Evolutionary conservation across 192 early-diverging fungal genomes (phyloP).

Genomic region (Spizellomyces punctatus): DNA sequence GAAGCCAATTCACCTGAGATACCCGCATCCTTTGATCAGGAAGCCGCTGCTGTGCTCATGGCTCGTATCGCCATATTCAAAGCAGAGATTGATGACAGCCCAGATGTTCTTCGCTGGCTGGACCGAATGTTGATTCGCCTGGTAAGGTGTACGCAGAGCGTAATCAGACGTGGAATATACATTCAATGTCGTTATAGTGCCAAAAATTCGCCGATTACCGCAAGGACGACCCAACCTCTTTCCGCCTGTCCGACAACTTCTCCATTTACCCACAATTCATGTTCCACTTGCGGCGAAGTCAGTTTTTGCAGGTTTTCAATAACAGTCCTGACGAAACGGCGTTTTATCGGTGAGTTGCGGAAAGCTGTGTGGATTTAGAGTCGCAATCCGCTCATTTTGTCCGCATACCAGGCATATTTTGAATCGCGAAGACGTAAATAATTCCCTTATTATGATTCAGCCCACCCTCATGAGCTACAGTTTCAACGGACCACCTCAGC

Average conservation of each 20-base stretch:
- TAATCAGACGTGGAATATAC: not conserved
- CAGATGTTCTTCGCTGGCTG: constrained; percentile 95
- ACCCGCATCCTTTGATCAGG: constrained; percentile 93
- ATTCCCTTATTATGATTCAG: constrained; percentile 99
- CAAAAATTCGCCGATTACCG: constrained; percentile 96
- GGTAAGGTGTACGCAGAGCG: constrained; percentile 31
- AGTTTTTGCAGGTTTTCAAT: constrained; percentile 99
- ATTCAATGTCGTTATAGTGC: constrained; percentile 53
- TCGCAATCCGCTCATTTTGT: not conserved
- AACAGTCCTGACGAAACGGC: constrained; percentile 98
- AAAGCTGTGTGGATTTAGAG: not conserved
- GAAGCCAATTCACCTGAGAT: constrained; percentile 86
- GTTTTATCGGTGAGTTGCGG: constrained; percentile 66
- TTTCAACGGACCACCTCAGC: constrained; percentile 83
- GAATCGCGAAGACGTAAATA: constrained; percentile 94
- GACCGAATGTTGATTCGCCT: constrained; percentile 98
- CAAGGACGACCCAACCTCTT: constrained; percentile 91
- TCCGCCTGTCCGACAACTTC: constrained; percentile 90
- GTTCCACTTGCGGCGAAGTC: constrained; percentile 95
- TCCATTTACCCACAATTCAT: constrained; percentile 99
- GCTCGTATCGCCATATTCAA: constrained; percentile 95
- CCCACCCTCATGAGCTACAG: constrained; percentile 93
- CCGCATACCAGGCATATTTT: constrained; percentile 74
- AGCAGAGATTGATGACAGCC: constrained; percentile 95
- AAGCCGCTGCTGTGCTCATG: constrained; percentile 96